These are phyloP conservation scores for Globisporangium recalcitrans DNA, from an alignment of 352 stramenopile species.

Conservation along the genomic window DNA sequence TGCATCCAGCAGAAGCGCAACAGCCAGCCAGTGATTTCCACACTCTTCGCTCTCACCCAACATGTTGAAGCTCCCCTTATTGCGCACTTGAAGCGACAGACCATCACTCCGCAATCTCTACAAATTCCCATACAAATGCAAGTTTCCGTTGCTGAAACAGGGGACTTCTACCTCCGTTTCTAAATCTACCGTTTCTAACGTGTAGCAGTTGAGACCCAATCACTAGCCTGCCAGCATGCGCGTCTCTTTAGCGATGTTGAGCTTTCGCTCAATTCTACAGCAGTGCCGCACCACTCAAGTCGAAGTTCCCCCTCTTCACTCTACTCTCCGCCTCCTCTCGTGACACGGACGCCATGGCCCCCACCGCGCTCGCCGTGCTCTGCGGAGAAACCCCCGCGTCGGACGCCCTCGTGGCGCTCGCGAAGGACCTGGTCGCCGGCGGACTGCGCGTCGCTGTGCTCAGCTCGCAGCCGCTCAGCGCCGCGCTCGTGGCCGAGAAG, in stretches of 20 bases:
- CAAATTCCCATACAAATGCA: neutral
- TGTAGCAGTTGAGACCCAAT: conserved; percentile 19
- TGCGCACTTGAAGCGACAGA: neutral
- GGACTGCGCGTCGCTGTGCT: conserved; percentile 64
- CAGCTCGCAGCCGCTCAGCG: conserved; percentile 41
- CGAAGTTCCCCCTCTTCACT: conserved; percentile 7
- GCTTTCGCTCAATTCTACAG: neutral
- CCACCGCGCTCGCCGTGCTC: conserved; percentile 63
- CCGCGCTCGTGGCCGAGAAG: conserved; percentile 64
- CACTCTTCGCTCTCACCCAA: conserved; percentile 6
- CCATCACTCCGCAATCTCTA: neutral
- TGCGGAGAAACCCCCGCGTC: conserved; percentile 43
- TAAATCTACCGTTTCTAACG: conserved; percentile 20
- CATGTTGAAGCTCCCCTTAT: conserved; percentile 17
- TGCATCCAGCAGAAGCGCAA: neutral
- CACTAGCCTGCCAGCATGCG: too few relatives aligned
- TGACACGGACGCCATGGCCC: conserved; percentile 20
- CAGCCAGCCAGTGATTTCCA: conserved; percentile 12
- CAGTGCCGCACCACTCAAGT: conserved; percentile 15
- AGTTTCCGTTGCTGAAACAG: neutral
- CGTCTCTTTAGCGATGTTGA: neutral
- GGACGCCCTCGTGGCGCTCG: conserved; percentile 39
- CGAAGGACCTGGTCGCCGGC: conserved; percentile 42
- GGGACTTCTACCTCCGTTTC: conserved; percentile 11
- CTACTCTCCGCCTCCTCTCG: neutral